phyloP scores from a whole-genome alignment of 805 yeast genomes.

The Candida verbasci region DNA sequence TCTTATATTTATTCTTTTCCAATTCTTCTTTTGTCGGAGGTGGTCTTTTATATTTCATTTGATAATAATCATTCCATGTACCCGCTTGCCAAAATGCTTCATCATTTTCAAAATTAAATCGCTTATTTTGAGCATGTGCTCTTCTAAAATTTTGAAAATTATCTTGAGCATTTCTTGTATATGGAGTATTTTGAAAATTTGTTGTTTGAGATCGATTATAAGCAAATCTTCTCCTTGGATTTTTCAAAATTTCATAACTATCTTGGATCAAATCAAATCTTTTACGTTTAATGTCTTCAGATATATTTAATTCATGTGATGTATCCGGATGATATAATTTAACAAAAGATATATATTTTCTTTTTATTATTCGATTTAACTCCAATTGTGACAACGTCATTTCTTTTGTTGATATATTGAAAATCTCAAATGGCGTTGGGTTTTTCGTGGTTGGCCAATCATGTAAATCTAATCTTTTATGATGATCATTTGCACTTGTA shows the following conservation, averaged over 20 bases:
- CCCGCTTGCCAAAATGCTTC: slow-evolving; percentile 58
- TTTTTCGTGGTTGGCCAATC: slow-evolving; percentile 54
- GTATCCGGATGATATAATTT: slow-evolving; percentile 83
- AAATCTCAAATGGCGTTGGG: slow-evolving; percentile 72
- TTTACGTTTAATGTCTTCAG: slow-evolving; percentile 25
- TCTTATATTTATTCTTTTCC: slow-evolving; percentile 40
- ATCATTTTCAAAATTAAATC: slow-evolving; percentile 26
- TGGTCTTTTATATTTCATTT: slow-evolving; percentile 30
- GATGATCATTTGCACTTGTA: slow-evolving; percentile 16
- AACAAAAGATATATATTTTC: slow-evolving; percentile 40
- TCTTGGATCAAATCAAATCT: slow-evolving; percentile 29
- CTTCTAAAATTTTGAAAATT: slow-evolving; percentile 30
- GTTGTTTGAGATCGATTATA: slow-evolving; percentile 23
- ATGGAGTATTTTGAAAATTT: slow-evolving; percentile 19
- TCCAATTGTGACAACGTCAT: slow-evolving; percentile 38
- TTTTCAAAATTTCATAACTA: slow-evolving; percentile 43
- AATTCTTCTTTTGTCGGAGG: slow-evolving; percentile 40
- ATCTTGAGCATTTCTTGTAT: slow-evolving; percentile 7
- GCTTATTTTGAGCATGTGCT: slow-evolving; percentile 35
- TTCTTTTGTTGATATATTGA: slow-evolving; percentile 33
- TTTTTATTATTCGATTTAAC: slow-evolving; percentile 46
- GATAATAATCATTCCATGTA: slow-evolving; percentile 60
- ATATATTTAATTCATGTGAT: slow-evolving; percentile 16
- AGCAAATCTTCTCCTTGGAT: slow-evolving; percentile 42
- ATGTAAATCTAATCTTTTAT: slow-evolving; percentile 22